Evolutionary conservation across 805 yeast genomes (phyloP).

Genomic region (Teunomyces lycoperdinae): DNA sequence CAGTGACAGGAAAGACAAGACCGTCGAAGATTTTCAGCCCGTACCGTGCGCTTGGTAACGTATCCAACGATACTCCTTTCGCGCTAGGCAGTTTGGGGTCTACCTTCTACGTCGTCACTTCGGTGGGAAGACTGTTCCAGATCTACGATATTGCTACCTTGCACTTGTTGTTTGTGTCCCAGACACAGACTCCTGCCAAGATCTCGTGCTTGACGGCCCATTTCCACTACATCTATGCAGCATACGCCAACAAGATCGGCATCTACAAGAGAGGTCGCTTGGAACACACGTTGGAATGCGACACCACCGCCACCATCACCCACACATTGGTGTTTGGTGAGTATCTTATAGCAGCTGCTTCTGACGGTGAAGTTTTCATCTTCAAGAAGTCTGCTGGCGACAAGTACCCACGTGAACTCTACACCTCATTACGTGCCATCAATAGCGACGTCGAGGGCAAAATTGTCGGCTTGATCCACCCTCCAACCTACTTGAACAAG

Average conservation of each 20-base stretch:
- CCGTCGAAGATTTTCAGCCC: conserved; percentile 68
- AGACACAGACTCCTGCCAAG: conserved; percentile 64
- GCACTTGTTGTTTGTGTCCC: conserved; percentile 82
- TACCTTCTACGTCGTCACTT: conserved; percentile 82
- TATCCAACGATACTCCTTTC: conserved; percentile 82
- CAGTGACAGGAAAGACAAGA: conserved; percentile 6
- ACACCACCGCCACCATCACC: conserved; percentile 37
- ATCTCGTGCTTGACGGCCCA: conserved; percentile 77
- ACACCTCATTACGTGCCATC: conserved; percentile 56
- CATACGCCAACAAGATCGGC: conserved; percentile 68
- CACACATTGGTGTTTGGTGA: conserved; percentile 73
- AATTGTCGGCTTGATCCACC: conserved; percentile 69
- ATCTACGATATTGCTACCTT: conserved; percentile 88
- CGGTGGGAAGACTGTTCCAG: conserved; percentile 87
- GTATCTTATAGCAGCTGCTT: conserved; percentile 55
- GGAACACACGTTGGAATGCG: conserved; percentile 40
- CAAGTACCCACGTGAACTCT: conserved; percentile 58
- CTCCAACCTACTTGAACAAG: conserved; percentile 91
- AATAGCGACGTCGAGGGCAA: conserved; percentile 63
- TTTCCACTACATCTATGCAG: conserved; percentile 79
- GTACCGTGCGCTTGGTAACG: conserved; percentile 81
- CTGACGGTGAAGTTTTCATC: conserved; percentile 45
- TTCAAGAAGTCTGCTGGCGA: conserved; percentile 48
- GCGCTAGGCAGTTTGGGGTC: conserved; percentile 87
- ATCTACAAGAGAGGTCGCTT: conserved; percentile 79